phyloP scores from a whole-genome alignment of 2,329 filamentous ascomycete species.

The Graphilbum sp. region DNA sequence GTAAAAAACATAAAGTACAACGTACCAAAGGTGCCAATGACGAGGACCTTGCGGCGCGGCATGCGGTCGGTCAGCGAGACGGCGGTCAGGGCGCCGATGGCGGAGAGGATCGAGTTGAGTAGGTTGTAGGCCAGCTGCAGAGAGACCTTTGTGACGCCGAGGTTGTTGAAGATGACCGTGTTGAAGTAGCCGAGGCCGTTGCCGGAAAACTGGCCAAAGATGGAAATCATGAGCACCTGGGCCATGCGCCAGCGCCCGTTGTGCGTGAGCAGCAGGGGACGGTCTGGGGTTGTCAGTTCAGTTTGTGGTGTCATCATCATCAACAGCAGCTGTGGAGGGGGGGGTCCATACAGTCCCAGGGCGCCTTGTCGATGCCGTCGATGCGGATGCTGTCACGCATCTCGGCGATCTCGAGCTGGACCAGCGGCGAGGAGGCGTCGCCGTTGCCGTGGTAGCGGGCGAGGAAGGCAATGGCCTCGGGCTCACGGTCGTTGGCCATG shows the following conservation, averaged over 20 bases:
- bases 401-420: constrained; percentile 24
- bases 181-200: constrained; percentile 35
- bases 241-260: constrained; percentile 29
- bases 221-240: constrained; percentile 32
- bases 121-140: constrained; percentile 29
- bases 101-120: constrained; percentile 27
- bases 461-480: constrained; percentile 23
- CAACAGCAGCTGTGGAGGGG: no score
- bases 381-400: constrained; percentile 25
- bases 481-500: constrained; percentile 22
- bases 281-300: constrained; percentile 13
- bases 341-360: constrained; percentile 21
- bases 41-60: constrained; percentile 28
- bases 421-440: constrained; percentile 20
- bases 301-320: no score
- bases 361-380: constrained; percentile 29
- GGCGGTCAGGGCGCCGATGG: constrained; percentile 26
- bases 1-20: neutral
- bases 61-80: constrained; percentile 27
- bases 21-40: constrained; percentile 23
- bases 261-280: constrained; percentile 25
- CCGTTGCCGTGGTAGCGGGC: constrained; percentile 27
- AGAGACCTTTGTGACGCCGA: constrained; percentile 19
- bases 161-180: constrained; percentile 26
- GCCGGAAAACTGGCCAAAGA: constrained; percentile 34